phyloP scores from a whole-genome alignment of 805 yeast genomes.

The Candida coleopterorum region DNA sequence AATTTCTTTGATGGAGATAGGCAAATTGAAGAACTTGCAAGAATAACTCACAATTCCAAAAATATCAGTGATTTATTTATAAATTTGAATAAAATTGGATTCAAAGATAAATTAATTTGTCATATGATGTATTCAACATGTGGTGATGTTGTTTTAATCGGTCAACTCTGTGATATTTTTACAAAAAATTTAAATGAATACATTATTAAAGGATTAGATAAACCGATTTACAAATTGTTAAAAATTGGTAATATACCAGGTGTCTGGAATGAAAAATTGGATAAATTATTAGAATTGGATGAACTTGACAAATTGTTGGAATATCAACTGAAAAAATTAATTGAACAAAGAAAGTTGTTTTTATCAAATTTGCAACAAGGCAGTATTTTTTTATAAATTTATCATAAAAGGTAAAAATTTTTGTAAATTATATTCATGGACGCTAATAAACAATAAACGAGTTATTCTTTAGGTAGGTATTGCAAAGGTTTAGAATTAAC shows the following conservation, averaged over 20 bases:
- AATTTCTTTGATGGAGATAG: background rate
- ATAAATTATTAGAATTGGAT: conserved; percentile 8
- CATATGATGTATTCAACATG: conserved; percentile 14
- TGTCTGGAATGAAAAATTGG: conserved; percentile 13
- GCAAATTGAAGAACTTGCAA: conserved; percentile 1
- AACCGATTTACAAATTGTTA: conserved; percentile 8
- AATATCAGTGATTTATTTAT: conserved; percentile 3
- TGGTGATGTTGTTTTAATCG: conserved; percentile 11
- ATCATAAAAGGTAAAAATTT: too few species aligned
- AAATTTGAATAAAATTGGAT: conserved; percentile 13
- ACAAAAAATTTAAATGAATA: conserved; percentile 8
- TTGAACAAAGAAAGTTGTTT: conserved; percentile 2
- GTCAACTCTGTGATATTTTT: conserved; percentile 7
- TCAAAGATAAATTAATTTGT: conserved; percentile 16
- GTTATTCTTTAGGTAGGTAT: too few species aligned
- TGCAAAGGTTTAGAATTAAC: too few species aligned
- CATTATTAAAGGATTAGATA: conserved; percentile 1
- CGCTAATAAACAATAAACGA: too few species aligned
- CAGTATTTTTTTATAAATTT: background rate
- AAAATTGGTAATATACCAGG: conserved; percentile 9
- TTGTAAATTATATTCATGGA: too few species aligned
- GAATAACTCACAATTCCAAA: background rate
- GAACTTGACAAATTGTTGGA: conserved; percentile 4
- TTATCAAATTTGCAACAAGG: background rate
- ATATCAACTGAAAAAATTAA: background rate